Evolutionary conservation across 176 grass and related monocot genomes (phyloP), one percentile per base, ranked within the genome.

Genomic region (Dactylis glomerata): DNA sequence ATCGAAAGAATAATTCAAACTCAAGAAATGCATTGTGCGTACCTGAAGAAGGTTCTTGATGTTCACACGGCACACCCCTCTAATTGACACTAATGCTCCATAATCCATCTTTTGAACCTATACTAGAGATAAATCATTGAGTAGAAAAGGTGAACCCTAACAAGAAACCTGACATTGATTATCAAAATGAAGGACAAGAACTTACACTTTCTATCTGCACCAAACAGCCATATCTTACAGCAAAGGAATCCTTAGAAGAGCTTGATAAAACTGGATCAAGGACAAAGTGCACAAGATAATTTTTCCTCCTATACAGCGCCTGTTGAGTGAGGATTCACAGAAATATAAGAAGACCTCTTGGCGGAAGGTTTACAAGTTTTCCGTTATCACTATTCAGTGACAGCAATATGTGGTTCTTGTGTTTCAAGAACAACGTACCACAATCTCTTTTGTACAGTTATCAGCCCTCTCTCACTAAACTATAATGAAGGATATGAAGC

Each of bases 131-230:
- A 83, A 63, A 88, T 51, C 80, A 86, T 69, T 52, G 51, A 79
- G 56, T 47, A 87, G 16, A 90, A 79, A 87, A 58, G 5, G 27
- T 79, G 14, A 79, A 84, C 23, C 61, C 74, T 27, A 76, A 71
- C 37, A 30, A 80, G 32, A 73, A 88, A 74, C 42, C 28, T 88
- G 46, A 40, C 64, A 80, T 45, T 1, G 62, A 78, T 76, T 56
- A 49, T 37, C 27, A 44, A 64, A 42, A 75, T 9, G 26, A 76
- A 72, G 19, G 37, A 56, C 36, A 92, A 54, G 78, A 70, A 17
- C 89, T 92, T 92, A 98, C 96, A 83, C 86, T 89, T 86, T 98
- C 89, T 90, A 98, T 95, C 45, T 85, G 87, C 68, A 93, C 93
- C 83, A 98, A 89, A 67, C 91, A 93, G 86, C 91, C 89, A 87